Conservation (phyloP, 768 basidiomycete species). For the Psilocybe sp. region DNA sequence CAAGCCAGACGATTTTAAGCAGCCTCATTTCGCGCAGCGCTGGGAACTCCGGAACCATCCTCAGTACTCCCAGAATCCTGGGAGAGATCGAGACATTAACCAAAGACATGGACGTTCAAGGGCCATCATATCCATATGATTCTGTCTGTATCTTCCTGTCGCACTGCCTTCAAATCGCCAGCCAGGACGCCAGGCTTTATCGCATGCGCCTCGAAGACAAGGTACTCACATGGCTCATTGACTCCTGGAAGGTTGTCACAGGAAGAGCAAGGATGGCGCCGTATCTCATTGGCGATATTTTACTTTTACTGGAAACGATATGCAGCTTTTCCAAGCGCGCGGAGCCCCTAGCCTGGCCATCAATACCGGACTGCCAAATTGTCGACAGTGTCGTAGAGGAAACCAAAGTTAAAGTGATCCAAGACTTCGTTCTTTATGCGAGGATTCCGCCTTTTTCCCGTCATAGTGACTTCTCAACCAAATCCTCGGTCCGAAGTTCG, state of each 20-base stretch:
- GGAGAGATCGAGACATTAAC: constrained; percentile 76
- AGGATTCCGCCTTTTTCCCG: constrained; percentile 44
- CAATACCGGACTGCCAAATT: constrained; percentile 69
- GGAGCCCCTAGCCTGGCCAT: constrained; percentile 42
- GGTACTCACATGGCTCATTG: constrained; percentile 76
- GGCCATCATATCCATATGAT: constrained; percentile 83
- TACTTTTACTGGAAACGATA: constrained; percentile 61
- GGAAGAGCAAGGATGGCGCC: constrained; percentile 44
- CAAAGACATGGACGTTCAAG: constrained; percentile 87
- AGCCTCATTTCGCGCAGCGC: constrained; percentile 23
- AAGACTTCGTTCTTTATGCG: constrained; percentile 70
- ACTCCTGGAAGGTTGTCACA: constrained; percentile 55
- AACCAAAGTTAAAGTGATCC: constrained; percentile 52
- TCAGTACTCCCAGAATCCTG: constrained; percentile 58
- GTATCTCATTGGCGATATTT: constrained; percentile 56
- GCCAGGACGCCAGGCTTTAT: constrained; percentile 80
- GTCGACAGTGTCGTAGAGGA: constrained; percentile 62
- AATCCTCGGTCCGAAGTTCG: too few relatives aligned
- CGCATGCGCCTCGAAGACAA: constrained; percentile 87
- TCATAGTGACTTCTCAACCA: background rate
- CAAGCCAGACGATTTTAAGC: constrained; percentile 53
- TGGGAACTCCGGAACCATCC: constrained; percentile 8
- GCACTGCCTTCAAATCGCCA: constrained; percentile 65
- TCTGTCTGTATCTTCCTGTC: constrained; percentile 84
- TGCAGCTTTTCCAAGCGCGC: constrained; percentile 52